These are phyloP conservation scores for Flaveria floridana DNA, from an alignment of 140 eudicot genomes.

Conservation along the genomic window DNA sequence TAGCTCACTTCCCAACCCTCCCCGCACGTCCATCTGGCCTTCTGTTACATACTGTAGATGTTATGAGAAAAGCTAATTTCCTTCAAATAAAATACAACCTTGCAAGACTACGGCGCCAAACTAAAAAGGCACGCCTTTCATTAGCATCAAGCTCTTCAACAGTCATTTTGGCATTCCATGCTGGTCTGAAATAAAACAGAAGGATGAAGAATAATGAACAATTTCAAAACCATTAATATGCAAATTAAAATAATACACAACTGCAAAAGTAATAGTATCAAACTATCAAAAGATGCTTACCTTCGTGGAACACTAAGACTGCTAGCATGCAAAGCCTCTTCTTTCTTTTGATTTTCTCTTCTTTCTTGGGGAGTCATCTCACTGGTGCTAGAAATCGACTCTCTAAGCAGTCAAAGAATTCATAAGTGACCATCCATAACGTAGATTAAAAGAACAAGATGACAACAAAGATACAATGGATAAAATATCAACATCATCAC, in stretches of 20 bases:
- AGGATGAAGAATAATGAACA: neutral
- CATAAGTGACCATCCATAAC: too few species aligned
- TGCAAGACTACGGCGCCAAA: conserved; percentile 95
- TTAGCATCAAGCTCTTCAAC: conserved; percentile 92
- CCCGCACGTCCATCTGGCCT: neutral
- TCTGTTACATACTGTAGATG: neutral
- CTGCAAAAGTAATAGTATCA: neutral
- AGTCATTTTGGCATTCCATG: conserved; percentile 76
- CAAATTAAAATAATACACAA: neutral
- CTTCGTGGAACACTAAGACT: conserved; percentile 95
- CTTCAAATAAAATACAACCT: conserved; percentile 43
- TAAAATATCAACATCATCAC: too few species aligned
- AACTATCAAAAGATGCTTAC: conserved; percentile 29
- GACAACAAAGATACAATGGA: too few species aligned
- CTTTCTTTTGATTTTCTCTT: conserved; percentile 70
- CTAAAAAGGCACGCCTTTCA: conserved; percentile 77
- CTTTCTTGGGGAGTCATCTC: conserved; percentile 65
- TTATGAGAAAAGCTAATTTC: neutral
- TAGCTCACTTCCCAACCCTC: neutral
- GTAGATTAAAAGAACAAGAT: too few species aligned
- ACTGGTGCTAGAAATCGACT: conserved; percentile 52
- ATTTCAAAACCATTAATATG: neutral
- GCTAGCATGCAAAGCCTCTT: conserved; percentile 87
- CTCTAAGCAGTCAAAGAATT: conserved; percentile 42
- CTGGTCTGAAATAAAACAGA: conserved; percentile 52